These are phyloP conservation scores for Cunninghamia lanceolata DNA, from an alignment of 75 land plant species.

Conservation along the genomic window DNA sequence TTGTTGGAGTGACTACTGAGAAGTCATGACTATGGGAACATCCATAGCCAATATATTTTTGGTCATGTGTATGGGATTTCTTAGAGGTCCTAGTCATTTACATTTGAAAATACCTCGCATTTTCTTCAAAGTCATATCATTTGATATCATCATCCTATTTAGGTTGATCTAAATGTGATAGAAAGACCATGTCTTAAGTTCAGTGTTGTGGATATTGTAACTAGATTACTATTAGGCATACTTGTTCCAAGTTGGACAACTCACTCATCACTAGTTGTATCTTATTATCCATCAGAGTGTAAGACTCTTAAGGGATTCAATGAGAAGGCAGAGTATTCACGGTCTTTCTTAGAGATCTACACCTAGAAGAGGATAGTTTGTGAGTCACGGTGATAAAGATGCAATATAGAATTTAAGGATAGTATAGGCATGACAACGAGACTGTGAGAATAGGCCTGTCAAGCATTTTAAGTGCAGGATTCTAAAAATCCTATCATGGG, in stretches of 20 bases:
- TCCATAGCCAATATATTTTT: neutral
- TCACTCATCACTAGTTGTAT: neutral
- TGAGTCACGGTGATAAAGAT: no score
- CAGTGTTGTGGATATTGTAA: neutral
- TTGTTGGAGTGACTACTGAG: conserved; percentile 73
- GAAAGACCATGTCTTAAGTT: neutral
- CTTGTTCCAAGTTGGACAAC: neutral
- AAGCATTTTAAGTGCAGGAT: no score
- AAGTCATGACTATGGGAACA: conserved; percentile 34
- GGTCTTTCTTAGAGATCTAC: no score
- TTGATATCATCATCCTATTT: neutral
- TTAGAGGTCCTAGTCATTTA: neutral
- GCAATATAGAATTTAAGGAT: no score
- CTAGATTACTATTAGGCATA: neutral
- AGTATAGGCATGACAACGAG: no score
- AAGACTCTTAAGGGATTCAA: neutral
- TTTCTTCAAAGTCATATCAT: neutral
- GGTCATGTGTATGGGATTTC: neutral
- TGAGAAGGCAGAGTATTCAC: no score
- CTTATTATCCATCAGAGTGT: neutral
- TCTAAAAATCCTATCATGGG: no score
- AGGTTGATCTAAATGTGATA: neutral
- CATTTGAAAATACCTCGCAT: neutral
- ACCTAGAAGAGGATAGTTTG: no score
- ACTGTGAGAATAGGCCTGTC: no score